phyloP scores from a whole-genome alignment of 202 grass and related monocot genomes.

The Musa balbisiana region DNA sequence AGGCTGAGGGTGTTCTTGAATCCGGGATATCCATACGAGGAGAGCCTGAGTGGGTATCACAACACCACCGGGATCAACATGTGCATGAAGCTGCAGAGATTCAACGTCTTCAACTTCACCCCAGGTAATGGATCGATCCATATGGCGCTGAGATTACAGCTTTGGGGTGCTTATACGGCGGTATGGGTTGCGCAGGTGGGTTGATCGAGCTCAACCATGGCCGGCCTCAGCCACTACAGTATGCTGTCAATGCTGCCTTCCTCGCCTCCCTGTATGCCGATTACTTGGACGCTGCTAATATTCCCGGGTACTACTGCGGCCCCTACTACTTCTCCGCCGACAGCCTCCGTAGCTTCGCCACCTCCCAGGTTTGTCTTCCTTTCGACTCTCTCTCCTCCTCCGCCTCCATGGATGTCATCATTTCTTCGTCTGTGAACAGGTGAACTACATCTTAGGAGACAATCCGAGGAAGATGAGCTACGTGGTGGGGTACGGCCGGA shows the following conservation, averaged over 20 bases:
- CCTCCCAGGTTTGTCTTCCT: slow-evolving; percentile 41
- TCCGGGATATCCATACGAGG: slow-evolving; percentile 86
- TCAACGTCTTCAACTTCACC: slow-evolving; percentile 63
- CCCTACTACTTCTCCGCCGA: slow-evolving; percentile 59
- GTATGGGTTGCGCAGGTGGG: slow-evolving; percentile 32
- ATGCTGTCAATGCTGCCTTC: slow-evolving; percentile 58
- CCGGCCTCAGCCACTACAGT: slow-evolving; percentile 56
- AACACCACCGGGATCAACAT: slow-evolving; percentile 64
- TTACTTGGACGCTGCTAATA: slow-evolving; percentile 64
- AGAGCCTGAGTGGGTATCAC: slow-evolving; percentile 62
- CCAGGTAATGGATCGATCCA: slow-evolving; percentile 10
- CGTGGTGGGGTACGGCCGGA: slow-evolving; percentile 73
- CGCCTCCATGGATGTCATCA: not conserved
- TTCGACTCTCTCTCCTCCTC: not conserved
- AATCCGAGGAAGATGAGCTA: slow-evolving; percentile 95
- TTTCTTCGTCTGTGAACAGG: slow-evolving; percentile 16
- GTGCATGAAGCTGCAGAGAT: slow-evolving; percentile 66
- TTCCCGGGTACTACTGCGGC: slow-evolving; percentile 83
- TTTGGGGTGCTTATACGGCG: not conserved
- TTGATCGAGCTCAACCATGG: slow-evolving; percentile 79
- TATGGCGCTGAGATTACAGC: not conserved
- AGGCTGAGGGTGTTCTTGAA: slow-evolving; percentile 85
- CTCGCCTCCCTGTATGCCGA: slow-evolving; percentile 78
- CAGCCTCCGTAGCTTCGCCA: slow-evolving; percentile 53
- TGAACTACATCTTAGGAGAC: slow-evolving; percentile 72